Base-by-base conservation (phyloP, 2,329 filamentous ascomycete species). In the Ophiostoma populinum region DNA sequence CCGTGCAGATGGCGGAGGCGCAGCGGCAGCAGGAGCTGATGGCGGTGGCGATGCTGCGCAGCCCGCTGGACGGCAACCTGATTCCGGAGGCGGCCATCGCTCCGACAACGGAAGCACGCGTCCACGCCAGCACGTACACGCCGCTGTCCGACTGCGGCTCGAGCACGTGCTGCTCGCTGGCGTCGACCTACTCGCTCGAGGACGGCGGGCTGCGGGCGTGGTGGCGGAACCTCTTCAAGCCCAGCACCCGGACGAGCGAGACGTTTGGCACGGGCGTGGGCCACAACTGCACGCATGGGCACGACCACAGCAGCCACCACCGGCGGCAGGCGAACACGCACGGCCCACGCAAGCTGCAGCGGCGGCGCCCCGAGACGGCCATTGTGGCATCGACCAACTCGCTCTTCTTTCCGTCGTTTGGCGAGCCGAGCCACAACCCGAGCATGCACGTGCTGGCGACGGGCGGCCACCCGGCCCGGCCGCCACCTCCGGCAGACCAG, bases 151-250 rank as follows among this genome's bases (percentile, higher is more conserved):
- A 39, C 34, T 39, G 37, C 25, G 15, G 10, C n/a, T 26, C 31
- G 12, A 42, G 40, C 40, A 42, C 40, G 3, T 39, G 31, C 32
- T 44, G 38, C 32, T 36, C 38, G 9, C 20, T 40, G 10, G 36
- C 37, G 8, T 34, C 36, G 20, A 22, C 12, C n/a, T n/a, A 24
- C 30, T 26, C 39, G 10, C 12, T 16, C 19, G 33, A 27, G 15
- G 26, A 42, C 29, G 36, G 41, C 42, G n/a, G 37, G 37, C 16
- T 15, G 37, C 2, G 42, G 37, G 10, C 34, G 34, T 43, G 42
- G 42, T 43, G 40, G 38, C 34, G 24, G 10, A 27, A 17, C 28
- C 29, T 22, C 15, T 21, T 15, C 29, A 25, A 27, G 15, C 28
- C 28, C 16, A 25, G 24, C 17, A 22, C 27, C 27, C 24, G 18